A percentile compares a stretch with the other conserved stretches of the same genome.
Evolutionary conservation across 2,329 filamentous ascomycete species (phyloP).

Genomic region (Aurifilum marmelostoma): DNA sequence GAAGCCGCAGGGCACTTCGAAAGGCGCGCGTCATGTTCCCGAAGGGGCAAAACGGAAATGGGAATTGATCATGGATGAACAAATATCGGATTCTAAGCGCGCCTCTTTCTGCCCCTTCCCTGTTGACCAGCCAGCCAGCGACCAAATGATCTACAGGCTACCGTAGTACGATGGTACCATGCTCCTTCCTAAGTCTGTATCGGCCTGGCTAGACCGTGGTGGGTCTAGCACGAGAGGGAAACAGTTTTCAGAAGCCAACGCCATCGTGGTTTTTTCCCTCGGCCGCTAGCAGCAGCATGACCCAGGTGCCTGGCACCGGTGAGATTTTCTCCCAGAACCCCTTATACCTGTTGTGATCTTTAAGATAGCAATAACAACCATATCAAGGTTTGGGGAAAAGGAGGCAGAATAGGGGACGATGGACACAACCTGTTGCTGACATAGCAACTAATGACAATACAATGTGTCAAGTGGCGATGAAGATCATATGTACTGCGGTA

Average conservation of each 20-base stretch:
- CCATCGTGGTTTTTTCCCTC: neutral
- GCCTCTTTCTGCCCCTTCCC: neutral
- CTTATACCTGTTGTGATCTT: neutral
- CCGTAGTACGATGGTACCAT: neutral
- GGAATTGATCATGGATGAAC: neutral
- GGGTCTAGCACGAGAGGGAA: neutral
- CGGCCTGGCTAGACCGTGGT: neutral
- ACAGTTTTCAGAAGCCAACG: neutral
- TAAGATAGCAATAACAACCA: too few species aligned
- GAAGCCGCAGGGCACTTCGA: neutral
- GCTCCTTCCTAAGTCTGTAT: neutral
- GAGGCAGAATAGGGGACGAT: neutral
- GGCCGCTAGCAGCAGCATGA: neutral
- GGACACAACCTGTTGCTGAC: neutral
- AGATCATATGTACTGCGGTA: neutral
- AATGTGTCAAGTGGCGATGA: neutral
- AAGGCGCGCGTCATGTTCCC: neutral
- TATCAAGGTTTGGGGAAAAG: neutral
- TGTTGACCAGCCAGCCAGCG: too few species aligned
- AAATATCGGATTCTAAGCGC: neutral
- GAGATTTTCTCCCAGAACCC: neutral
- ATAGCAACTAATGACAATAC: neutral
- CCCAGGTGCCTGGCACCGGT: neutral
- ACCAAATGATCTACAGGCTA: too few species aligned
- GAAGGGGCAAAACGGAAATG: neutral